These are phyloP conservation scores for Pestalotiopsis sp. DNA, from an alignment of 2,329 filamentous ascomycete species.

Conservation along the genomic window DNA sequence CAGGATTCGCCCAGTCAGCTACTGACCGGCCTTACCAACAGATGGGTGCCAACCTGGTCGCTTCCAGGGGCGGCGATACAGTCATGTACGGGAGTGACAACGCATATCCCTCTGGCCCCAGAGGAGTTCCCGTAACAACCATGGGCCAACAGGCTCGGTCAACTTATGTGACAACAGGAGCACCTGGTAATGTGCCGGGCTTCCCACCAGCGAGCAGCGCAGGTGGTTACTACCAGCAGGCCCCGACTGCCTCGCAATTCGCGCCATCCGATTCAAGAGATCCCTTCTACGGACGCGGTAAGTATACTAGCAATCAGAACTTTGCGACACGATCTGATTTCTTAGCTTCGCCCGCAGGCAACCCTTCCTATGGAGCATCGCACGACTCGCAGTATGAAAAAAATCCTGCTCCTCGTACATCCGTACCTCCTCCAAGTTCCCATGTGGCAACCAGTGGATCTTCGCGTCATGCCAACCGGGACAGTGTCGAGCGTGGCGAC, in stretches of 20 bases:
- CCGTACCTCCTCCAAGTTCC: constrained; percentile 30
- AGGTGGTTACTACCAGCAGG: constrained; percentile 35
- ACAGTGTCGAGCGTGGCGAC: constrained; percentile 27
- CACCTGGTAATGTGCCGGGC: constrained; percentile 24
- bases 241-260: constrained; percentile 37
- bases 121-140: constrained; percentile 31
- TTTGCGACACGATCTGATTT: constrained; percentile 42
- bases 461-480: constrained; percentile 26
- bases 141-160: constrained; percentile 30
- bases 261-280: constrained; percentile 51
- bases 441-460: constrained; percentile 34
- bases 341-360: constrained; percentile 57
- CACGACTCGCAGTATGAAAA: constrained; percentile 57
- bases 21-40: constrained; percentile 33
- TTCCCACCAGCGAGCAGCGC: constrained; percentile 29
- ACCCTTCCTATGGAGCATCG: constrained; percentile 41
- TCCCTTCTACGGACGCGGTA: constrained; percentile 62
- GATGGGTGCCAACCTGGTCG: constrained; percentile 28
- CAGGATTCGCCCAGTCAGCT: constrained; percentile 30
- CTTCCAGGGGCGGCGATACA: constrained; percentile 20
- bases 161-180: constrained; percentile 34
- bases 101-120: constrained; percentile 23
- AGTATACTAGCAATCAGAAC: constrained; percentile 45
- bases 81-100: constrained; percentile 27
- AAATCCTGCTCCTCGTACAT: constrained; percentile 38